Percentiles rank a stretch among this genome's conserved stretches.
Evolutionary conservation across 2,329 filamentous ascomycete genomes (phyloP).

Genomic region (Cladosporium sp.): DNA sequence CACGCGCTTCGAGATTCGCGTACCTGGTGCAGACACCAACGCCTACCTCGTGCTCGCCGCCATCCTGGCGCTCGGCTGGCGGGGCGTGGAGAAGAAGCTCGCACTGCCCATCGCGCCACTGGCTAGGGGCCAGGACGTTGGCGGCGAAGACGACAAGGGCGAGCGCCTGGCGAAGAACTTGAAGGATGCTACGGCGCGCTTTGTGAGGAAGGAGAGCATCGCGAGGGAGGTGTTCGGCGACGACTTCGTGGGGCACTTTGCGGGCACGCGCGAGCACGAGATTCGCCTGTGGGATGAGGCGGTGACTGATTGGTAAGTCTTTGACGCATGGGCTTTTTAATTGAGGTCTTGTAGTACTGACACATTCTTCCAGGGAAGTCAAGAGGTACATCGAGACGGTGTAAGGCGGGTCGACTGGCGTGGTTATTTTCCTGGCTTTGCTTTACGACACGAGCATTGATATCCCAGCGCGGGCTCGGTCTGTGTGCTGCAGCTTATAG

Average conservation of each 20-base stretch:
- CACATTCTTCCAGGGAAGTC: constrained; percentile 28
- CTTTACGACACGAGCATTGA: not conserved
- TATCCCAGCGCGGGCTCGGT: no score
- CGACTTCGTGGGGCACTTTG: constrained; percentile 92
- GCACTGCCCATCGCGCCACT: constrained; percentile 76
- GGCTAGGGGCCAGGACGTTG: constrained; percentile 76
- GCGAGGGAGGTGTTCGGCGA: constrained; percentile 93
- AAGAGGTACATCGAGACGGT: constrained; percentile 35
- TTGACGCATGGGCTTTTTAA: not conserved
- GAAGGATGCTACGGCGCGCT: constrained; percentile 74
- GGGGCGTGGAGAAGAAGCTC: constrained; percentile 87
- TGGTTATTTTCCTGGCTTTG: not conserved
- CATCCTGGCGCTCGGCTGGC: constrained; percentile 80
- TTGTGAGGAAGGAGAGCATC: constrained; percentile 71
- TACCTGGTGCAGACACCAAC: constrained; percentile 91
- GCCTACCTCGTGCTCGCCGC: constrained; percentile 80
- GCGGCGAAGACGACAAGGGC: constrained; percentile 63
- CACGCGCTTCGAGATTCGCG: constrained; percentile 86
- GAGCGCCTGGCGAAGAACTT: constrained; percentile 75
- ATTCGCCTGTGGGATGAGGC: constrained; percentile 87
- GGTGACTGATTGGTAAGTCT: constrained; percentile 89
- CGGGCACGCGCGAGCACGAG: constrained; percentile 87
- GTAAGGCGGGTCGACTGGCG: constrained; percentile 11
- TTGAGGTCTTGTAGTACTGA: constrained; percentile 8
- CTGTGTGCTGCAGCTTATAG: no score